Conservation (phyloP, 2,329 filamentous ascomycete species). For the Calonectria pseudoturangicola region DNA sequence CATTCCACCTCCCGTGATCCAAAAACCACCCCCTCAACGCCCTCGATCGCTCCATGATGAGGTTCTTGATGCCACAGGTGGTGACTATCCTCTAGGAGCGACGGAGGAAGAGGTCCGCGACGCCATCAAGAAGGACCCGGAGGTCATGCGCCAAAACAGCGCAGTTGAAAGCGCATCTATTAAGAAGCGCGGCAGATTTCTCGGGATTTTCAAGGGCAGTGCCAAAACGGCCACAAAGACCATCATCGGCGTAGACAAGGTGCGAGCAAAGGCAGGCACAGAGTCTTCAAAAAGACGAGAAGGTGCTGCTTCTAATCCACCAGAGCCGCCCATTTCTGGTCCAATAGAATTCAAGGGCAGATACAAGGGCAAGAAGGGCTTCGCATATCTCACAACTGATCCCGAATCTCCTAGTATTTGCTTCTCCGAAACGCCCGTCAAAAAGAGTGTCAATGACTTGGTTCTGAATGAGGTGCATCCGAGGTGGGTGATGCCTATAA, state of each 20-base stretch:
- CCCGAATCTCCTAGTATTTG: not conserved
- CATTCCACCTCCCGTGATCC: not conserved
- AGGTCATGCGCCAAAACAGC: not conserved
- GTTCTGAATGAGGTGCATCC: not conserved
- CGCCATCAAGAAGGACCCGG: not conserved
- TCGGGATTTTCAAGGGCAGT: not conserved
- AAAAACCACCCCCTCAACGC: not conserved
- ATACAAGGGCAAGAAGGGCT: not conserved
- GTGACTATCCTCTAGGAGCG: not conserved
- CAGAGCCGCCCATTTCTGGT: not conserved
- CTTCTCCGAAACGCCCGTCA: not conserved
- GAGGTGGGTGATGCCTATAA: not conserved
- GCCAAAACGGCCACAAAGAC: constrained; percentile 1
- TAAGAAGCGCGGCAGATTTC: not conserved
- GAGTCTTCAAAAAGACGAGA: not conserved
- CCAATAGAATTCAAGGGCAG: not conserved
- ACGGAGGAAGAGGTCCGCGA: not conserved
- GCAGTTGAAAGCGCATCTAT: not conserved
- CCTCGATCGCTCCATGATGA: not conserved
- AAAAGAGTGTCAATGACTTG: not conserved
- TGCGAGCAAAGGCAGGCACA: constrained; percentile 5
- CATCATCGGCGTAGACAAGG: constrained; percentile 6
- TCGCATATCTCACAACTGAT: not conserved
- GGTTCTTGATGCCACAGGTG: not conserved
- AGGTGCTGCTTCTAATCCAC: not conserved